Base-by-base conservation (phyloP, 23 red algal species). In the Gracilaria caudata region DNA sequence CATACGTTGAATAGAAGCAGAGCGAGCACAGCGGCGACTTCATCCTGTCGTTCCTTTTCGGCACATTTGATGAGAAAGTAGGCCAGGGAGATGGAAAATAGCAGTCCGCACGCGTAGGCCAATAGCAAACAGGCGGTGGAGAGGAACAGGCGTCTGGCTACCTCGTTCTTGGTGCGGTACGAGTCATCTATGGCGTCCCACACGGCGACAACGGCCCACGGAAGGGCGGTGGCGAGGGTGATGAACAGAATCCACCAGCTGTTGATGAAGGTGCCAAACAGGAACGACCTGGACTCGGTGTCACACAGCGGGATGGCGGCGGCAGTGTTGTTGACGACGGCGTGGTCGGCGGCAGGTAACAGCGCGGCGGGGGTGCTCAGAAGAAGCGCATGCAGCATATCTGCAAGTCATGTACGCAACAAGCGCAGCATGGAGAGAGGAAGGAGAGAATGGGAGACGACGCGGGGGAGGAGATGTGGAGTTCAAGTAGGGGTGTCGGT, bases 181-280 rank as follows among this genome's bases (percentile, higher is more conserved):
- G 49, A 60, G 0, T n/a, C 49, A 25, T 81, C 78, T 21, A 63
- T 81, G 7, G 78, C 28, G 54, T 63, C 78, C 78, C 46, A 60
- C 0, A 81, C 78, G 10, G 78, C 78, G 16, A 81, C 78, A 21
- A 81, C 78, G 28, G 78, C 78, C 78, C 78, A 81, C 10, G 78
- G 78, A 4, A 81, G 78, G 14, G 78, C 55, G 23, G 78, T 58
- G 38, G 34, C 30, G 8, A 81, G 38, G 13, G 53, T 63, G 49
- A 60, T 81, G 28, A 55, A 7, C 1, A 81, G 38, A 40, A 81
- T 39, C 78, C 78, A 81, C 78, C 78, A 81, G 35, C 78, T 40
- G 54, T 26, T 24, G 49, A 63, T 60, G 55, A 58, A 81, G 32
- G 30, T 1, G 3, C 61, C 32, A 1, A 66, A 2, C 30, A 66